A percentile compares a stretch with the other conserved stretches of the same genome.
Evolutionary conservation across 2,329 filamentous ascomycete species (phyloP).

Genomic region (Xylariomycetidae sp.): DNA sequence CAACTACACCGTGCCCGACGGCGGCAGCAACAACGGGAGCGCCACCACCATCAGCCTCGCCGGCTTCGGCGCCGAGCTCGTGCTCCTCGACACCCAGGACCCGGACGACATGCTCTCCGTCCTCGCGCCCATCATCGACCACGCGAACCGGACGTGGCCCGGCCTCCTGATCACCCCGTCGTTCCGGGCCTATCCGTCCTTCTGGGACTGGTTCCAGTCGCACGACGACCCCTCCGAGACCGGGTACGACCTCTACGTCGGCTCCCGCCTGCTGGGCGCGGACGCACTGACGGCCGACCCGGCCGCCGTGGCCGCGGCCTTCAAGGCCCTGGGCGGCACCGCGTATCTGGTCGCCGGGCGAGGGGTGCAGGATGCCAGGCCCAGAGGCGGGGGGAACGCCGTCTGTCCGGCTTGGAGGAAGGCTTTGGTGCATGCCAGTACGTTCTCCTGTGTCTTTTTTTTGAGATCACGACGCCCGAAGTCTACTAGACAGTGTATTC

Average conservation of each 20-base stretch:
- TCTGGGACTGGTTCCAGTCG: constrained; percentile 32
- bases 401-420: constrained; percentile 49
- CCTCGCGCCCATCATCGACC: constrained; percentile 31
- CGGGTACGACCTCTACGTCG: constrained; percentile 32
- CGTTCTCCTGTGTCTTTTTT: constrained; percentile 16
- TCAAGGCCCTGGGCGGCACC: constrained; percentile 30
- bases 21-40: constrained; percentile 3
- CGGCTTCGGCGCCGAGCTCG: constrained; percentile 29
- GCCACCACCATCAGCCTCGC: constrained; percentile 12
- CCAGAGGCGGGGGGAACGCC: constrained; percentile 40
- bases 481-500: too few species aligned
- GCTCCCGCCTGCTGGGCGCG: constrained; percentile 40
- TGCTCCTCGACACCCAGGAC: constrained; percentile 32
- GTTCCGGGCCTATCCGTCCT: constrained; percentile 27
- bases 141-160: constrained; percentile 35
- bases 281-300: constrained; percentile 30
- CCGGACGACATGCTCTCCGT: constrained; percentile 20
- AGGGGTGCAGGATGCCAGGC: constrained; percentile 38
- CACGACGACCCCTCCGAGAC: constrained; percentile 31
- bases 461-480: constrained; percentile 4
- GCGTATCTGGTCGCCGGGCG: constrained; percentile 39
- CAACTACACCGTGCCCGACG: constrained; percentile 15
- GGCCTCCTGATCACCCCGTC: constrained; percentile 12
- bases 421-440: constrained; percentile 37
- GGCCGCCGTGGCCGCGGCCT: constrained; percentile 30